These are phyloP conservation scores for Trypanosoma vivax DNA, from an alignment of 208 protist species.

Conservation along the genomic window DNA sequence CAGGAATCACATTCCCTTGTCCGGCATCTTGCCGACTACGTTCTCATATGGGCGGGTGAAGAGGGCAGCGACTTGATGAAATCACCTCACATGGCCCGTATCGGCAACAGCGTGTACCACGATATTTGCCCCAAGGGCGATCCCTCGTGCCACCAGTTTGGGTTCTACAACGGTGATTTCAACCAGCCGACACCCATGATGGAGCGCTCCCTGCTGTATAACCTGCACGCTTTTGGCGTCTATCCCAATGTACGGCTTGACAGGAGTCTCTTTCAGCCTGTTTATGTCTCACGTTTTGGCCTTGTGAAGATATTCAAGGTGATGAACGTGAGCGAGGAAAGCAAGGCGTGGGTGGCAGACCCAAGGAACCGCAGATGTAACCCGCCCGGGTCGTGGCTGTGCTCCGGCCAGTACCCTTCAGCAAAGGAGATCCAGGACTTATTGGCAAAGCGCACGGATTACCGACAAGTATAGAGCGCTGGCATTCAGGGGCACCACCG, in stretches of 20 bases:
- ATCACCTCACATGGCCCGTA: constrained; percentile 48
- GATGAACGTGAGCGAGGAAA: constrained; percentile 68
- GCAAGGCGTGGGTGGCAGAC: constrained; percentile 54
- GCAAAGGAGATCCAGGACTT: constrained; percentile 61
- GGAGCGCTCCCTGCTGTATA: constrained; percentile 54
- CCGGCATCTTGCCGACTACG: constrained; percentile 94
- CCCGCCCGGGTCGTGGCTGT: constrained; percentile 53
- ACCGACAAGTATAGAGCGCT: constrained; percentile 38
- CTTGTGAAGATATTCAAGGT: constrained; percentile 97
- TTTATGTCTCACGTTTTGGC: constrained; percentile 93
- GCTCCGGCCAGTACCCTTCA: constrained; percentile 64
- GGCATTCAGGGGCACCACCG: no score
- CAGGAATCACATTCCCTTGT: constrained; percentile 88
- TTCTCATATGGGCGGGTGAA: constrained; percentile 78
- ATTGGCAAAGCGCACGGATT: constrained; percentile 47
- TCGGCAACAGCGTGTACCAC: constrained; percentile 72
- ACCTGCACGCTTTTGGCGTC: constrained; percentile 27
- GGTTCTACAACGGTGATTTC: constrained; percentile 22
- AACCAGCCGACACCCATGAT: constrained; percentile 36
- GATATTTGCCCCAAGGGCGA: constrained; percentile 66
- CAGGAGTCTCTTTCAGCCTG: constrained; percentile 58
- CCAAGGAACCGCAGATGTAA: constrained; percentile 46
- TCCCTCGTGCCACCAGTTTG: constrained; percentile 44
- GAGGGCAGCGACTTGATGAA: constrained; percentile 45
- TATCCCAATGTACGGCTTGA: constrained; percentile 4